phyloP scores from a whole-genome alignment of 345 rosid species.

The Combretum micranthum region DNA sequence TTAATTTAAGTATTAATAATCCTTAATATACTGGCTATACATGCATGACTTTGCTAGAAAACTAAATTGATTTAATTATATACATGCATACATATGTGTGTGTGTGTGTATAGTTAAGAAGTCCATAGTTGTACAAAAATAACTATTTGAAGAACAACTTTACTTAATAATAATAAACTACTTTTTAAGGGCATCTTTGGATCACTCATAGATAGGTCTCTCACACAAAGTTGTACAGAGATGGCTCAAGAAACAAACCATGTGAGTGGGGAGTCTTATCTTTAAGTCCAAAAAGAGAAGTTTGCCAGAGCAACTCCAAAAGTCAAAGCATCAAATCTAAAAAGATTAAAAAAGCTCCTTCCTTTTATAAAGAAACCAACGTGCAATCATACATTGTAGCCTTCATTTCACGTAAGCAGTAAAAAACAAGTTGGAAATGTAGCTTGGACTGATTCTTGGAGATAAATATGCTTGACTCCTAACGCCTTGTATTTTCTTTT shows the following conservation, averaged over 20 bases:
- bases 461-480: slow-evolving; percentile 1
- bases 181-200: slow-evolving; percentile 11
- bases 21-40: too few species aligned
- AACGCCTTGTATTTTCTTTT: neutral
- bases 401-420: neutral
- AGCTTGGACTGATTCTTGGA: neutral
- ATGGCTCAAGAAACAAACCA: slow-evolving; percentile 19
- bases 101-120: too few species aligned
- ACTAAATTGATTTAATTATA: too few species aligned
- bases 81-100: too few species aligned
- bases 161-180: too few species aligned
- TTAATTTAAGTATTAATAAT: too few species aligned
- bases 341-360: neutral
- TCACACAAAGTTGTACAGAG: slow-evolving; percentile 1
- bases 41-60: too few species aligned
- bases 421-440: neutral
- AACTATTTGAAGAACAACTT: too few species aligned
- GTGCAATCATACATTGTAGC: slow-evolving; percentile 6
- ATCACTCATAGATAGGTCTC: slow-evolving; percentile 6
- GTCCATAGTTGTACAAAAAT: too few species aligned
- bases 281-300: slow-evolving; percentile 22
- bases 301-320: slow-evolving; percentile 6
- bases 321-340: slow-evolving; percentile 14
- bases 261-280: slow-evolving; percentile 19
- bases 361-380: slow-evolving; percentile 9